Evolutionary conservation across 441 rosid genomes (phyloP).

Genomic region (Populus hybrid): DNA sequence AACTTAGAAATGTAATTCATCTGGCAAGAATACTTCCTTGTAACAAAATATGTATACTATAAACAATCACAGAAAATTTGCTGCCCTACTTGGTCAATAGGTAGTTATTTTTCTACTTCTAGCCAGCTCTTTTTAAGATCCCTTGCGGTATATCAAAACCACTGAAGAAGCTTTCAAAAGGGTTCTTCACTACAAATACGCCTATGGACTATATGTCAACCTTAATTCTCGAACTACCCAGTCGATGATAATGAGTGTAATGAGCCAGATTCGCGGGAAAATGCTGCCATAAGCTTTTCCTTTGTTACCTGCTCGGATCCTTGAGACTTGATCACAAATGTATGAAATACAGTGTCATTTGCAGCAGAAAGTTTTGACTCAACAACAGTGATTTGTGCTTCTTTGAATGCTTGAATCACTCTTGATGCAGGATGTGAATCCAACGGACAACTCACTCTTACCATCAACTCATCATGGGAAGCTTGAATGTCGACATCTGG

Average conservation of each 20-base stretch:
- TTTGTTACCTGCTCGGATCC: slow-evolving; percentile 67
- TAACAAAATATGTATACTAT: slow-evolving; percentile 42
- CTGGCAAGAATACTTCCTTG: slow-evolving; percentile 46
- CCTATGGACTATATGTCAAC: slow-evolving; percentile 37
- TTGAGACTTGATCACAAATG: slow-evolving; percentile 69
- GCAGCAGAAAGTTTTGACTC: slow-evolving; percentile 65
- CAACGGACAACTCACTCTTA: slow-evolving; percentile 64
- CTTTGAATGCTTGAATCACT: slow-evolving; percentile 66
- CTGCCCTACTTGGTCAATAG: slow-evolving; percentile 49
- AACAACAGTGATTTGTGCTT: slow-evolving; percentile 48
- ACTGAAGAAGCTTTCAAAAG: slow-evolving; percentile 39
- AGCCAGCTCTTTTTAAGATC: slow-evolving; percentile 30
- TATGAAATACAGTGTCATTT: slow-evolving; percentile 57
- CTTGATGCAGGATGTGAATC: slow-evolving; percentile 76
- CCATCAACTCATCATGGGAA: slow-evolving; percentile 54
- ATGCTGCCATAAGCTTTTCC: slow-evolving; percentile 70
- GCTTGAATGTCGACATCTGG: slow-evolving; percentile 60
- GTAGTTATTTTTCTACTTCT: slow-evolving; percentile 46
- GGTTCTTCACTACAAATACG: slow-evolving; percentile 35
- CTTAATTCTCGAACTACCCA: slow-evolving; percentile 32
- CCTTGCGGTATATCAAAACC: slow-evolving; percentile 35
- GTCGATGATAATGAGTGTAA: slow-evolving; percentile 44
- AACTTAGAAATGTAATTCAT: slow-evolving; percentile 35
- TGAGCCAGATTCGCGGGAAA: slow-evolving; percentile 42
- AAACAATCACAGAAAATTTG: slow-evolving; percentile 49